These are phyloP conservation scores for Trametes villosa DNA, from an alignment of 768 basidiomycete genomes.

Conservation along the genomic window DNA sequence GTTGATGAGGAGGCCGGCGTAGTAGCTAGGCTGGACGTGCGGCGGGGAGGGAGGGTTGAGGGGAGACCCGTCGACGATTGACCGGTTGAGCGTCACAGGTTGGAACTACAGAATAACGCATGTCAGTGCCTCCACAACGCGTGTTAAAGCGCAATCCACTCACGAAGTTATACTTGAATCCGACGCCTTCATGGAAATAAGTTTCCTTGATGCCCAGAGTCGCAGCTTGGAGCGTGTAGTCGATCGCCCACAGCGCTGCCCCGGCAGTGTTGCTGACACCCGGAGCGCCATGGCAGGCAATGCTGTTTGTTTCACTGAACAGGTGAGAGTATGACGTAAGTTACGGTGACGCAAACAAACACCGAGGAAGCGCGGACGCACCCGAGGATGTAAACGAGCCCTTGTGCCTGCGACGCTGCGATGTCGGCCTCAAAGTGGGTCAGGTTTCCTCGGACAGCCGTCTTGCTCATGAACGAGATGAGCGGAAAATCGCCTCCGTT, in stretches of 20 bases:
- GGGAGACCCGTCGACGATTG: slow-evolving; percentile 57
- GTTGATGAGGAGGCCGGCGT: slow-evolving; percentile 62
- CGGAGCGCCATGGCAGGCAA: slow-evolving; percentile 47
- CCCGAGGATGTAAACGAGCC: slow-evolving; percentile 64
- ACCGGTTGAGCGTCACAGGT: slow-evolving; percentile 59
- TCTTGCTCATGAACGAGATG: slow-evolving; percentile 69
- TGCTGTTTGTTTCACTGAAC: slow-evolving; percentile 38
- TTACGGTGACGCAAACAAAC: neutral
- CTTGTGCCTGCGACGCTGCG: slow-evolving; percentile 46
- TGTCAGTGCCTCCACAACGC: too few relatives aligned
- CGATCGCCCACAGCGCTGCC: slow-evolving; percentile 68
- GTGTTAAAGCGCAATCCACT: too few relatives aligned
- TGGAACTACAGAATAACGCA: slow-evolving; percentile 53
- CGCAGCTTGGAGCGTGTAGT: slow-evolving; percentile 64
- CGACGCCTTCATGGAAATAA: slow-evolving; percentile 70
- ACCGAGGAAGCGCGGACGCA: slow-evolving; percentile 5
- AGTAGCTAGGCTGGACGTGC: slow-evolving; percentile 70
- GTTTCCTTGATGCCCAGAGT: slow-evolving; percentile 54
- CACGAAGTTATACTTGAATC: slow-evolving; percentile 73
- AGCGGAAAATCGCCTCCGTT: slow-evolving; percentile 55
- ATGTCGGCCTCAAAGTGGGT: slow-evolving; percentile 57
- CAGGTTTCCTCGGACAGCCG: slow-evolving; percentile 56
- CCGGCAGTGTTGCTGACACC: slow-evolving; percentile 74
- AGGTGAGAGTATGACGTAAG: neutral
- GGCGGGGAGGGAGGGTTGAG: slow-evolving; percentile 54